Conservation (phyloP, 2,329 filamentous ascomycete species). For the Onygenales sp. region DNA sequence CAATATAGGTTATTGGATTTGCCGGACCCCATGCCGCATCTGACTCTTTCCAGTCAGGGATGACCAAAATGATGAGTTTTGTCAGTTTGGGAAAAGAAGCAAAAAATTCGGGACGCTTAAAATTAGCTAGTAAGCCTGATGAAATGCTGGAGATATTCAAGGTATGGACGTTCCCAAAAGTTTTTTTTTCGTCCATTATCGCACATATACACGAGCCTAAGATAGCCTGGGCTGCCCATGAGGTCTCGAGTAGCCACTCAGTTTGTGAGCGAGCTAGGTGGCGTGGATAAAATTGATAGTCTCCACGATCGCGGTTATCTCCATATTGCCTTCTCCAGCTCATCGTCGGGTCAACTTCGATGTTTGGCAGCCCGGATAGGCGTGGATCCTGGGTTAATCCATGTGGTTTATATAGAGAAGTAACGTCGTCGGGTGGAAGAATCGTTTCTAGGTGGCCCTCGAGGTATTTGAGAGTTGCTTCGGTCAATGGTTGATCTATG, state of each 20-base stretch:
- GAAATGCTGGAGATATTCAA: constrained; percentile 57
- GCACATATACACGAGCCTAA: constrained; percentile 58
- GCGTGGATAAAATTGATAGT: constrained; percentile 39
- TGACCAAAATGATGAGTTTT: constrained; percentile 50
- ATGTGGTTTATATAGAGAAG: background rate
- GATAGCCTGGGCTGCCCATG: constrained; percentile 60
- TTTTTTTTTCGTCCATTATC: constrained; percentile 49
- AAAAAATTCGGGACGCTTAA: constrained; percentile 55
- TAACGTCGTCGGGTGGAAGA: background rate
- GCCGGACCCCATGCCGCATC: constrained; percentile 45
- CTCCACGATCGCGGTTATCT: constrained; percentile 15
- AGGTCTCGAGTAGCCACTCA: constrained; percentile 58
- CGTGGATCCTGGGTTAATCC: background rate
- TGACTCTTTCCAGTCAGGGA: constrained; percentile 54
- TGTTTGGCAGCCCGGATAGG: constrained; percentile 15
- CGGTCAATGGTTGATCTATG: background rate
- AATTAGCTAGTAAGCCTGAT: constrained; percentile 47
- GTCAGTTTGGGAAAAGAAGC: constrained; percentile 44
- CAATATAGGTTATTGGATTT: constrained; percentile 40
- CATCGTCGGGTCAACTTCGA: constrained; percentile 10
- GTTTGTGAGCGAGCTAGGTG: constrained; percentile 54
- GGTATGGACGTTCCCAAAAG: constrained; percentile 47
- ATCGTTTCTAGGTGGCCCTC: background rate
- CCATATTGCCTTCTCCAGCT: constrained; percentile 10
- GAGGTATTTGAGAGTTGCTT: background rate